phyloP scores from a whole-genome alignment of 805 yeast species.

The Ogataea philodendri region DNA sequence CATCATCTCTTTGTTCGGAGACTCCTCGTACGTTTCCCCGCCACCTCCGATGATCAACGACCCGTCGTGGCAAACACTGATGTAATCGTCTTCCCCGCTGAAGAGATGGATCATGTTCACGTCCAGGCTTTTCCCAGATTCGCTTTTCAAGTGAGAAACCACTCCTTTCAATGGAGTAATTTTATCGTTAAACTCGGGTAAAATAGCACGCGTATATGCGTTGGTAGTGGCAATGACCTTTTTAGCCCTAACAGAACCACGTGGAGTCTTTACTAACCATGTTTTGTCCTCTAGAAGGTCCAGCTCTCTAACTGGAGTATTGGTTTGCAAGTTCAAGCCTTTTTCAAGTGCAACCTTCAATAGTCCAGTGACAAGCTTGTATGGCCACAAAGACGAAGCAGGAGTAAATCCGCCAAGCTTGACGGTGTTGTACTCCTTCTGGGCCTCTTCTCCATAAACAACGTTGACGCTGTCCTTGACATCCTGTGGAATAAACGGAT shows the following conservation, averaged over 20 bases:
- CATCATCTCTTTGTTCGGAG: conserved; percentile 25
- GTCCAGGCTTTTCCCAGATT: conserved; percentile 23
- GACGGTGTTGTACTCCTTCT: conserved; percentile 29
- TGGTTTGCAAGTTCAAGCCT: conserved; percentile 38
- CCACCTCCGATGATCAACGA: conserved; percentile 36
- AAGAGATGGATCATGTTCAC: conserved; percentile 21
- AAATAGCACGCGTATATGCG: conserved; percentile 32
- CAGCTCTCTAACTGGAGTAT: conserved; percentile 37
- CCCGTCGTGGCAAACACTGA: conserved; percentile 37
- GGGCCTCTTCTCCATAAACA: conserved; percentile 32
- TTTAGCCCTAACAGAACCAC: conserved; percentile 28
- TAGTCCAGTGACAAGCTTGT: conserved; percentile 37
- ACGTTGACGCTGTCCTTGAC: conserved; percentile 35
- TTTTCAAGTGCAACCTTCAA: conserved; percentile 34
- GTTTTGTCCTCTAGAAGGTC: conserved; percentile 25
- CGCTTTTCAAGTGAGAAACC: conserved; percentile 29
- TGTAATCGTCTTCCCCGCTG: conserved; percentile 27
- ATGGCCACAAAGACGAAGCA: conserved; percentile 46
- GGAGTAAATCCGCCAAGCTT: conserved; percentile 34
- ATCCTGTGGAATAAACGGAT: conserved; percentile 31
- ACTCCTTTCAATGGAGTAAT: conserved; percentile 39
- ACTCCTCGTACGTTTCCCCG: conserved; percentile 23
- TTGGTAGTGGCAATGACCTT: conserved; percentile 39
- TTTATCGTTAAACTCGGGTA: conserved; percentile 26
- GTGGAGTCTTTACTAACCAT: conserved; percentile 33